Conservation (phyloP, 2,329 filamentous ascomycete genomes). For the Calonectria montana region DNA sequence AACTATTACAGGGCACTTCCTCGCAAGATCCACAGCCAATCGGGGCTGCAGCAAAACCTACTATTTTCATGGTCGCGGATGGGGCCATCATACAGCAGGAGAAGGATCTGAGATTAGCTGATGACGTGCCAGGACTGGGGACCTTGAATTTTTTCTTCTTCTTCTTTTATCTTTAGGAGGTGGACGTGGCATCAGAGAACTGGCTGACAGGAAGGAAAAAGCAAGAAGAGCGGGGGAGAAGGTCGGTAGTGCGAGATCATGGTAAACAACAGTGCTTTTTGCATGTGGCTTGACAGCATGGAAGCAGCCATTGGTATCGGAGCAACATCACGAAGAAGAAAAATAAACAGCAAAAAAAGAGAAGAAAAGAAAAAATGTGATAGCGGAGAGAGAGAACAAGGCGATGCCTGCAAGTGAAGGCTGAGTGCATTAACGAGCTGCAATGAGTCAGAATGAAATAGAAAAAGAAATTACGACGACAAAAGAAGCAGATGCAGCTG, state of each 20-base stretch:
- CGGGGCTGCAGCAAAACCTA: background rate
- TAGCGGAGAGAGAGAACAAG: background rate
- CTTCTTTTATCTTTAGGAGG: background rate
- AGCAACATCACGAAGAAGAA: background rate
- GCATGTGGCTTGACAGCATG: background rate
- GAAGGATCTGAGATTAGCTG: constrained; percentile 9
- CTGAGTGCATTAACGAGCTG: background rate
- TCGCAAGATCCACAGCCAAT: constrained; percentile 1
- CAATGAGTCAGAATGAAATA: background rate
- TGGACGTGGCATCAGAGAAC: background rate
- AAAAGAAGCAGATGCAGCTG: background rate
- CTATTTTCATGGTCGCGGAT: background rate
- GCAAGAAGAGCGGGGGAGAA: background rate
- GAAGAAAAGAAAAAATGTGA: background rate
- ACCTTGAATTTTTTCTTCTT: background rate
- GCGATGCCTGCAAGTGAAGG: background rate
- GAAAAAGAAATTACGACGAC: background rate
- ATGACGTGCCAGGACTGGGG: constrained; percentile 1
- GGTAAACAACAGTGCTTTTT: background rate
- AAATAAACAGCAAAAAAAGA: background rate
- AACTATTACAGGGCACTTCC: background rate
- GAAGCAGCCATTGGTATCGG: background rate
- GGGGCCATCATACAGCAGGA: background rate
- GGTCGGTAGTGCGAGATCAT: background rate
- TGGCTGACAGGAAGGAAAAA: background rate